Evolutionary conservation across 352 stramenopile genomes (phyloP).

Genomic region (Phytophthora nicotianae): DNA sequence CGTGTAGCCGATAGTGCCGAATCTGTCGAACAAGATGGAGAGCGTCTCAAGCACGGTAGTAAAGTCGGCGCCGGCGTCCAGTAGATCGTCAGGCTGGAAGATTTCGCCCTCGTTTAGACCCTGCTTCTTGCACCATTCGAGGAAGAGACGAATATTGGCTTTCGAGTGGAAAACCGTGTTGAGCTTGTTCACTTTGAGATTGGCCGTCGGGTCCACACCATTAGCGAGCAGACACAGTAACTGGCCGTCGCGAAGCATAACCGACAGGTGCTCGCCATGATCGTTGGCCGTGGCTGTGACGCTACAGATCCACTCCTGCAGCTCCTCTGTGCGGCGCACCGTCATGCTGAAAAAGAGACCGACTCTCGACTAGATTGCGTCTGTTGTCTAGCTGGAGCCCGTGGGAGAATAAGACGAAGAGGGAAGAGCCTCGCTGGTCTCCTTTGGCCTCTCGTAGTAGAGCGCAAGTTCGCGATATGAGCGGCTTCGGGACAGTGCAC

Average conservation of each 20-base stretch:
- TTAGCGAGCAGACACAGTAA: constrained; percentile 88
- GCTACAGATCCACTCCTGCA: constrained; percentile 86
- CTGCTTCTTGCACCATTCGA: constrained; percentile 78
- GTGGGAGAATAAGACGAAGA: constrained; percentile 25
- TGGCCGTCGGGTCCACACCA: constrained; percentile 71
- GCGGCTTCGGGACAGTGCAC: constrained; percentile 29
- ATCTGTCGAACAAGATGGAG: constrained; percentile 87
- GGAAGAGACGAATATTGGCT: constrained; percentile 83
- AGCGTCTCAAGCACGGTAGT: constrained; percentile 72
- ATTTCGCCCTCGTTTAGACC: constrained; percentile 74
- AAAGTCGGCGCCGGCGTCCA: constrained; percentile 71
- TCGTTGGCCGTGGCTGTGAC: constrained; percentile 74
- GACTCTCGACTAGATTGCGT: constrained; percentile 8
- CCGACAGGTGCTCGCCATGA: constrained; percentile 77
- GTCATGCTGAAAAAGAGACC: constrained; percentile 31
- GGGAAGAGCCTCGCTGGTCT: constrained; percentile 6
- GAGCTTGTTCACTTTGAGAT: constrained; percentile 87
- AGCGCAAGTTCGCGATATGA: constrained; percentile 23
- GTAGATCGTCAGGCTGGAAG: constrained; percentile 81
- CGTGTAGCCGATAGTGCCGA: constrained; percentile 60
- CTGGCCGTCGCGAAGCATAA: constrained; percentile 85
- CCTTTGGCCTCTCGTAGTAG: constrained; percentile 26
- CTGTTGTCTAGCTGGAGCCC: constrained; percentile 1
- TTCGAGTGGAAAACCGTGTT: constrained; percentile 91
- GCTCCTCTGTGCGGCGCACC: constrained; percentile 79